Evolutionary conservation across 2,329 filamentous ascomycete species (phyloP).

Genomic region (Fonsecaea multimorphosa): DNA sequence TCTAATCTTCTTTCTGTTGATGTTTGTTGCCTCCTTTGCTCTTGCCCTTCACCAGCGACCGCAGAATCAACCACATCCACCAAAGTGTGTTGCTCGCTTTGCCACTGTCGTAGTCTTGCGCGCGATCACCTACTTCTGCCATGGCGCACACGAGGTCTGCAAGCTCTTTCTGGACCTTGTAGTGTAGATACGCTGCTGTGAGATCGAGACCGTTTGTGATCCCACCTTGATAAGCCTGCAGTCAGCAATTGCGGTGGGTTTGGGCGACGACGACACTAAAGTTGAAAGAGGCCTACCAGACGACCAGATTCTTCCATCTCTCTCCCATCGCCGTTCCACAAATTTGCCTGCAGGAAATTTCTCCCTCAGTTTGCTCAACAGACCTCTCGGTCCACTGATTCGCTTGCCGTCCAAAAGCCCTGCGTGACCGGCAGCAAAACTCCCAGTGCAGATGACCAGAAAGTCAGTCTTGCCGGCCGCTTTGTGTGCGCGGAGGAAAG

Average conservation of each 20-base stretch:
- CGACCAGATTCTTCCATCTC: slow-evolving; percentile 45
- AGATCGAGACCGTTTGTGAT: slow-evolving; percentile 46
- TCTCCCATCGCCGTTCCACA: slow-evolving; percentile 40
- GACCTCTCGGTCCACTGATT: slow-evolving; percentile 33
- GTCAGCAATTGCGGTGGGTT: not conserved
- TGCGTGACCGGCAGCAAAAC: slow-evolving; percentile 32
- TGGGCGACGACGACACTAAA: not conserved
- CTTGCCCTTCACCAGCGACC: slow-evolving; percentile 20
- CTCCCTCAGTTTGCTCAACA: slow-evolving; percentile 33
- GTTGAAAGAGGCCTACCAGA: slow-evolving; percentile 36
- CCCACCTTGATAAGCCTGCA: slow-evolving; percentile 19
- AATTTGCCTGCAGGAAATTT: slow-evolving; percentile 33
- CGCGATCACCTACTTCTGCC: slow-evolving; percentile 45
- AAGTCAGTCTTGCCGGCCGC: slow-evolving; percentile 39
- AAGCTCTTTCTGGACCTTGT: slow-evolving; percentile 41
- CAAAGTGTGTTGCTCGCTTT: slow-evolving; percentile 24
- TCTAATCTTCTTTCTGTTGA: not conserved
- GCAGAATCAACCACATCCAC: slow-evolving; percentile 29
- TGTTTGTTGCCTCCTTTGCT: not conserved
- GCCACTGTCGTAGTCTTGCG: slow-evolving; percentile 40
- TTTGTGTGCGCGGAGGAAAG: slow-evolving; percentile 46
- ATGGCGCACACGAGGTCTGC: slow-evolving; percentile 45
- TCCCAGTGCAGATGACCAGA: slow-evolving; percentile 39
- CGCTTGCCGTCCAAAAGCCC: slow-evolving; percentile 36
- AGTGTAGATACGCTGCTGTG: slow-evolving; percentile 42